These are phyloP conservation scores for Chaetomidium leptoderma DNA, from an alignment of 495 filamentous ascomycete genomes.

Conservation along the genomic window DNA sequence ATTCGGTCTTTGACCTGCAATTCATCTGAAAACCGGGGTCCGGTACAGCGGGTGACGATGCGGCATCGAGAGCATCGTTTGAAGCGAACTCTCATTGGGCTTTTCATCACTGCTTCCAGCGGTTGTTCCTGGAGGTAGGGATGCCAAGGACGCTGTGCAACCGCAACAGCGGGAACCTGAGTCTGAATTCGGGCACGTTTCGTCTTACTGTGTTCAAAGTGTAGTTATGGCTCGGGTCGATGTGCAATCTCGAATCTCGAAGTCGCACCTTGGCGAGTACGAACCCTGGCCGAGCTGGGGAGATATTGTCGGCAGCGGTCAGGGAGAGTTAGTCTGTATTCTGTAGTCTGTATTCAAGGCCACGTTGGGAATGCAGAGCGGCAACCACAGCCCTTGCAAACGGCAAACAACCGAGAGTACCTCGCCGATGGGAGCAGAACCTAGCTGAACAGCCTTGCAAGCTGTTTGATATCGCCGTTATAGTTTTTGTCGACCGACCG, in stretches of 20 bases:
- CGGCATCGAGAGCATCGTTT: neutral
- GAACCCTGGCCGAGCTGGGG: too few relatives aligned
- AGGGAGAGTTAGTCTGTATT: too few relatives aligned
- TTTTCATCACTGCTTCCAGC: neutral
- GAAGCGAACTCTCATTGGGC: neutral
- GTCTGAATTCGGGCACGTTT: neutral
- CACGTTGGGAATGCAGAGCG: neutral
- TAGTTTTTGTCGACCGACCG: neutral
- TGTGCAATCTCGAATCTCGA: neutral
- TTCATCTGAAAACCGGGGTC: neutral
- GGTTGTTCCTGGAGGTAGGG: neutral
- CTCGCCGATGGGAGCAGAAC: neutral
- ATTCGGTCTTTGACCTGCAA: neutral
- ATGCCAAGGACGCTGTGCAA: constrained; percentile 7
- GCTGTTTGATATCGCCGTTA: neutral
- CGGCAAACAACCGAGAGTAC: neutral
- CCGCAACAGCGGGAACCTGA: neutral
- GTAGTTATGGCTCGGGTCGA: too few relatives aligned
- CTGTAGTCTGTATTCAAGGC: too few relatives aligned
- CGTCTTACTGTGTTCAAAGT: neutral
- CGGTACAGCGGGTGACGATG: neutral
- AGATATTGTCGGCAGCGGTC: too few relatives aligned
- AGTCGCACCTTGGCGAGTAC: neutral
- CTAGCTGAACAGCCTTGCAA: neutral
- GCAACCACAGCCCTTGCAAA: neutral